A percentile compares a stretch with the other conserved stretches of the same genome.
Conservation (phyloP, 495 filamentous ascomycete genomes). For the Opeltia flavorubescens region DNA sequence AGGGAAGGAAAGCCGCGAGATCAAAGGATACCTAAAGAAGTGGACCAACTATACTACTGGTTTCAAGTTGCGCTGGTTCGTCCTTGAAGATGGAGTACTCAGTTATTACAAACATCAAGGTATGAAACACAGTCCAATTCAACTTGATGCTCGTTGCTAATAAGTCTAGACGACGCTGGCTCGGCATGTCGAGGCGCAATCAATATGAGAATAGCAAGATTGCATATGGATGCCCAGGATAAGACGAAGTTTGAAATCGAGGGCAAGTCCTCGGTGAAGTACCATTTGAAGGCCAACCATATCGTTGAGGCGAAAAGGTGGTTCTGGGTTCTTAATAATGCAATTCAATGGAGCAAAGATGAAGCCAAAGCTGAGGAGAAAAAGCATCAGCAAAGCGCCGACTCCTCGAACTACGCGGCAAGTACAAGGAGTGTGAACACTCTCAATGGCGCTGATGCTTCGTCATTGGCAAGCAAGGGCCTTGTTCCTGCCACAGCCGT, state of each 20-base stretch:
- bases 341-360: conserved; percentile 95
- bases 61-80: conserved; percentile 95
- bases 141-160: neutral
- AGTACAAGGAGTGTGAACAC: conserved; percentile 24
- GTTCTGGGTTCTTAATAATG: conserved; percentile 98
- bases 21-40: conserved; percentile 97
- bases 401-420: conserved; percentile 63
- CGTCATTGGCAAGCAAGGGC: conserved; percentile 27
- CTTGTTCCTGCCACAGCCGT: conserved; percentile 25
- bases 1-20: conserved; percentile 79
- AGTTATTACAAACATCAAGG: conserved; percentile 98
- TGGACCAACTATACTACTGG: conserved; percentile 98
- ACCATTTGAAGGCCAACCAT: conserved; percentile 92
- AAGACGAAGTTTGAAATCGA: conserved; percentile 95
- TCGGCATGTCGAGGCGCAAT: conserved; percentile 93
- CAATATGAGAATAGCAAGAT: conserved; percentile 90
- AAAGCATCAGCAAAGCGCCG: conserved; percentile 55
- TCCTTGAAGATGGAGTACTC: conserved; percentile 89
- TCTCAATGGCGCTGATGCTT: conserved; percentile 19
- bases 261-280: conserved; percentile 97
- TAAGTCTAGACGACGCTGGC: conserved; percentile 59
- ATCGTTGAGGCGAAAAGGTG: conserved; percentile 84
- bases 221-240: conserved; percentile 91
- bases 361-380: conserved; percentile 82
- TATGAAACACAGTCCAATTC: conserved; percentile 20